These are phyloP conservation scores for Candida methanosorbosa DNA, from an alignment of 805 yeast species.

Conservation along the genomic window DNA sequence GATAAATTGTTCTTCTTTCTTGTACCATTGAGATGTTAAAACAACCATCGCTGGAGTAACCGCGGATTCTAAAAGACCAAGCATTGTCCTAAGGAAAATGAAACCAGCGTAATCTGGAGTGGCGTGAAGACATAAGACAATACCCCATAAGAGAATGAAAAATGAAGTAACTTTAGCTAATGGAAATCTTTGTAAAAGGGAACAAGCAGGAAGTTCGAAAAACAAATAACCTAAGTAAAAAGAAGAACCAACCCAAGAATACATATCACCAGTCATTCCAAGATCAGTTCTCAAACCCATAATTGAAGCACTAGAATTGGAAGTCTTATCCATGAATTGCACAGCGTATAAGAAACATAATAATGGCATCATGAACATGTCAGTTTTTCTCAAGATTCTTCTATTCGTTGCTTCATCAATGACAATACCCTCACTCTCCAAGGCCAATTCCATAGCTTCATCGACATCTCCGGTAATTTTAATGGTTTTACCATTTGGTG, in stretches of 20 bases:
- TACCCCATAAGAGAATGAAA: constrained; percentile 52
- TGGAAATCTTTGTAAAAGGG: constrained; percentile 37
- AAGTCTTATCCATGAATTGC: constrained; percentile 53
- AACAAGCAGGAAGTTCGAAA: constrained; percentile 40
- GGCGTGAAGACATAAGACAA: constrained; percentile 41
- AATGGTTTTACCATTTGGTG: constrained; percentile 8
- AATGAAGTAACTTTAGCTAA: constrained; percentile 39
- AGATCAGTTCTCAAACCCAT: constrained; percentile 45
- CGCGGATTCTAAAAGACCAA: constrained; percentile 33
- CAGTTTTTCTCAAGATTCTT: constrained; percentile 29
- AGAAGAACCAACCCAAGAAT: constrained; percentile 25
- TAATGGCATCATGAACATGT: constrained; percentile 40
- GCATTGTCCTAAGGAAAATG: constrained; percentile 37
- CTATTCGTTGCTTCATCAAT: constrained; percentile 7
- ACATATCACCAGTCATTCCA: constrained; percentile 33
- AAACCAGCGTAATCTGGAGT: constrained; percentile 29
- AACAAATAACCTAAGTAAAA: constrained; percentile 37
- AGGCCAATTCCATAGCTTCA: constrained; percentile 35
- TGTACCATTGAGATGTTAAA: constrained; percentile 23
- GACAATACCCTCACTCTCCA: constrained; percentile 22
- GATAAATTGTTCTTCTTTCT: constrained; percentile 12
- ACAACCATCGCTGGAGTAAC: constrained; percentile 23
- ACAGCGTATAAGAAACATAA: constrained; percentile 39
- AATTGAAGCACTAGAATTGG: constrained; percentile 47
- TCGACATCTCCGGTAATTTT: constrained; percentile 29